Evolutionary conservation across 2,329 filamentous ascomycete genomes (phyloP).

Genomic region (Zasmidium cellare): DNA sequence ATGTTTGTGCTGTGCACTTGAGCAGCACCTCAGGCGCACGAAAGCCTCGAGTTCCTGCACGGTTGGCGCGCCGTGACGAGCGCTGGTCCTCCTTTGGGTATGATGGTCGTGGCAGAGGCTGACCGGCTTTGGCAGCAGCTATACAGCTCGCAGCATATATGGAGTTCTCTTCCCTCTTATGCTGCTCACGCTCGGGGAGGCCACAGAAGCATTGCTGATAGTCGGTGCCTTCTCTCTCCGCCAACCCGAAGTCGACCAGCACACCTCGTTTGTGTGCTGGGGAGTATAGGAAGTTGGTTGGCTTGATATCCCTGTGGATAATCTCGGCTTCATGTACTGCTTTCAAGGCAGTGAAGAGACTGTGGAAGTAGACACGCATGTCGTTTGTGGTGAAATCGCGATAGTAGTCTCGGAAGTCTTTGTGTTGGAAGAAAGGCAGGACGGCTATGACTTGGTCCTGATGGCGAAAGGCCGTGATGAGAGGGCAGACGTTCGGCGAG

Average conservation of each 20-base stretch:
- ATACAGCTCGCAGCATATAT: constrained; percentile 58
- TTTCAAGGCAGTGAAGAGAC: constrained; percentile 79
- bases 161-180: constrained; percentile 55
- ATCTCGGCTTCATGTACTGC: constrained; percentile 83
- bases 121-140: constrained; percentile 23
- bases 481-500: constrained; percentile 82
- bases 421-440: constrained; percentile 91
- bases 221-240: constrained; percentile 72
- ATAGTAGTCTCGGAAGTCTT: constrained; percentile 94
- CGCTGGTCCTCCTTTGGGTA: constrained; percentile 90
- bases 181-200: constrained; percentile 62
- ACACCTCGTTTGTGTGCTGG: constrained; percentile 78
- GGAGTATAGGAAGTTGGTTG: constrained; percentile 96
- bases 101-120: constrained; percentile 49
- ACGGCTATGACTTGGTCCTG: constrained; percentile 95
- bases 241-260: constrained; percentile 97
- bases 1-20: constrained; percentile 94
- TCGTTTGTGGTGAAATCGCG: constrained; percentile 82
- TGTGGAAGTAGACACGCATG: constrained; percentile 85
- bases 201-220: constrained; percentile 81
- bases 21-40: constrained; percentile 94
- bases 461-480: constrained; percentile 95
- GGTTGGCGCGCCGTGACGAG: constrained; percentile 85
- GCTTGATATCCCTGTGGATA: constrained; percentile 66
- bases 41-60: constrained; percentile 92